A percentile compares a stretch with the other conserved stretches of the same genome.
Evolutionary conservation across 2,329 filamentous ascomycete genomes (phyloP).

Genomic region (Talaromyces sp.): DNA sequence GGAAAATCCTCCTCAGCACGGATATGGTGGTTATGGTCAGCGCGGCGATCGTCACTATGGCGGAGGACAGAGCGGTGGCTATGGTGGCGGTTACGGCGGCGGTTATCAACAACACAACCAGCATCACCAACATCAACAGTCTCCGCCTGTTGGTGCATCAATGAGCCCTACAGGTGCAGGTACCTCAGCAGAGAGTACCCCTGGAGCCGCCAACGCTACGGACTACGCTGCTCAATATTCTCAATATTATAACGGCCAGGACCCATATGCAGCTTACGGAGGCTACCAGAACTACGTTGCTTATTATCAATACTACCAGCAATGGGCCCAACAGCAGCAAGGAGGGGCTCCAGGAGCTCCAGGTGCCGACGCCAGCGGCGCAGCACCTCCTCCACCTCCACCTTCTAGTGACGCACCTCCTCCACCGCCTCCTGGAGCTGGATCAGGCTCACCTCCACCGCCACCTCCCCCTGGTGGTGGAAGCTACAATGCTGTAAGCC

Average conservation of each 20-base stretch:
- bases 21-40: conserved; percentile 59
- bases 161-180: conserved; percentile 47
- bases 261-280: conserved; percentile 88
- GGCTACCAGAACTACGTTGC: conserved; percentile 73
- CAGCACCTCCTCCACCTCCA: conserved; percentile 40
- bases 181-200: conserved; percentile 35
- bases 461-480: conserved; percentile 55
- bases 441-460: conserved; percentile 60
- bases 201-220: conserved; percentile 39
- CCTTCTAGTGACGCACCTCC: conserved; percentile 43
- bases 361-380: conserved; percentile 44
- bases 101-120: conserved; percentile 37
- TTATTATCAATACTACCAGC: conserved; percentile 69
- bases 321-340: conserved; percentile 56
- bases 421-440: conserved; percentile 56
- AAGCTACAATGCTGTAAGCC: conserved; percentile 64
- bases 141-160: conserved; percentile 43
- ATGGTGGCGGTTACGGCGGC: conserved; percentile 14
- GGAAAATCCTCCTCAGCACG: conserved; percentile 67
- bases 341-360: conserved; percentile 39
- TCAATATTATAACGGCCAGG: conserved; percentile 68
- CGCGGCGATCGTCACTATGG: conserved; percentile 46
- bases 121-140: conserved; percentile 38
- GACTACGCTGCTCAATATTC: conserved; percentile 82
- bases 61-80: conserved; percentile 32